These are phyloP conservation scores for Brassica cretica DNA, from an alignment of 345 rosid genomes.

Conservation along the genomic window DNA sequence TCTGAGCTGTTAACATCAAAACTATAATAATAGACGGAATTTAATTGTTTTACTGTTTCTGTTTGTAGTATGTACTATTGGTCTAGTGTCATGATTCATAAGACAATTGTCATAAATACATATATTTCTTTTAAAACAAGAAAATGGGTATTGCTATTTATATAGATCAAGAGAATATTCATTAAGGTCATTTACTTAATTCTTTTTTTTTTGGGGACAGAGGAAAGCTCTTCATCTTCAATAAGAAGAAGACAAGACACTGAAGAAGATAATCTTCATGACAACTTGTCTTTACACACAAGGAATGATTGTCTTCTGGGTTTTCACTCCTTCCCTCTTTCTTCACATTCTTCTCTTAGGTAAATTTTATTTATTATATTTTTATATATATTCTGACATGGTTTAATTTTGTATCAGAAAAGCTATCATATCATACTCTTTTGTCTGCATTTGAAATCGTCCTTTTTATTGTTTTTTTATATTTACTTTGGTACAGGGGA, in stretches of 20 bases:
- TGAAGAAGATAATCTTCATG: conserved; percentile 38
- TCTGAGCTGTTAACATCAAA: conserved; percentile 38
- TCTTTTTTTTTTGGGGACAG: conserved; percentile 7
- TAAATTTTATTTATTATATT: conserved; percentile 13
- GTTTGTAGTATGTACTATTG: conserved; percentile 42
- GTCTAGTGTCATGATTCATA: conserved; percentile 44
- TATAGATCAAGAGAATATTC: conserved; percentile 26
- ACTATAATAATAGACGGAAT: conserved; percentile 33
- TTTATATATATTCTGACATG: conserved; percentile 21
- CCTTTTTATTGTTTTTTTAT: background rate
- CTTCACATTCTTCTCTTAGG: conserved; percentile 42
- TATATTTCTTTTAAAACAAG: background rate
- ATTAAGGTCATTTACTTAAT: conserved; percentile 7
- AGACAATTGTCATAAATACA: conserved; percentile 40
- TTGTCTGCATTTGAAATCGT: conserved; percentile 34
- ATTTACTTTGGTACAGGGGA: conserved; percentile 34
- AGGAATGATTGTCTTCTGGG: conserved; percentile 46
- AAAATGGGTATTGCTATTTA: background rate
- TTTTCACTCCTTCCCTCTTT: conserved; percentile 37
- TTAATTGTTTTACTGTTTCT: conserved; percentile 38
- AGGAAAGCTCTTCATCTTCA: conserved; percentile 39
- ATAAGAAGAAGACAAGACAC: conserved; percentile 45
- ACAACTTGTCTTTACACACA: conserved; percentile 39
- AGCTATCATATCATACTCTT: conserved; percentile 13
- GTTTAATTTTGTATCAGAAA: conserved; percentile 26